Base-by-base conservation (phyloP, 192 early-diverging fungal species). In the Podila verticillata region DNA sequence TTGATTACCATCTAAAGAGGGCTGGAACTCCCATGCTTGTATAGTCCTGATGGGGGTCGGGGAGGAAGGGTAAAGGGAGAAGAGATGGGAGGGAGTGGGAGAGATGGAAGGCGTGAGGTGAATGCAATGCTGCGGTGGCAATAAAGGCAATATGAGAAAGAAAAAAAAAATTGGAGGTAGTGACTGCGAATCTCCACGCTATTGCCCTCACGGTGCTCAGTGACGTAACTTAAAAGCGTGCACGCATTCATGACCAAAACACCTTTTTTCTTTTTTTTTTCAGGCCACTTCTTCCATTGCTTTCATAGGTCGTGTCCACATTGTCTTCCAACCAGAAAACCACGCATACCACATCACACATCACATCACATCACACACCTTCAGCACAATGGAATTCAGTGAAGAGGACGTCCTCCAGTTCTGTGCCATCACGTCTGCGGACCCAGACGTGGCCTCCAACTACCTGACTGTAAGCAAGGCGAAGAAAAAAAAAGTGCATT, bases 11-110 rank as follows among this genome's bases (percentile, higher is more conserved):
- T 86, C 88, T 87, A 70, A 92, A 95, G 67, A 95, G 90, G 35
- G 92, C 90, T 22, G 93, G 92, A 77, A 95, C 92, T 82, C 93
- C 93, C 93, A 95, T 95, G 60, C n/a, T 54, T 64, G 49, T 57
- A 20, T 47, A 39, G 24, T 24, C 10, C 57, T 30, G 12, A 7
- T 34, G 9, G 51, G 24, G 48, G 48, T 31, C 15, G 17, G 47
- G 2, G 44, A 28, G 9, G 3, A 22, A 26, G 61, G 26, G 58
- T 57, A 31, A 39, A 56, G 64, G 9, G 30, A 12, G 47, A 48
- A 26, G 48, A 51, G 17, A 49, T 34, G 56, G 67, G 17, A 58
- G 32, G 1, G 48, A 44, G 35, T 48, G 48, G n/a, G 51, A 54
- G 32, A 44, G 39, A 44, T 44, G 39, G 39, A 44, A 17, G 12